Evolutionary conservation across 1,284 basidiomycete species (phyloP), one percentile per base, ranked within the genome.

Genomic region (Tilletiopsis washingtonensis): DNA sequence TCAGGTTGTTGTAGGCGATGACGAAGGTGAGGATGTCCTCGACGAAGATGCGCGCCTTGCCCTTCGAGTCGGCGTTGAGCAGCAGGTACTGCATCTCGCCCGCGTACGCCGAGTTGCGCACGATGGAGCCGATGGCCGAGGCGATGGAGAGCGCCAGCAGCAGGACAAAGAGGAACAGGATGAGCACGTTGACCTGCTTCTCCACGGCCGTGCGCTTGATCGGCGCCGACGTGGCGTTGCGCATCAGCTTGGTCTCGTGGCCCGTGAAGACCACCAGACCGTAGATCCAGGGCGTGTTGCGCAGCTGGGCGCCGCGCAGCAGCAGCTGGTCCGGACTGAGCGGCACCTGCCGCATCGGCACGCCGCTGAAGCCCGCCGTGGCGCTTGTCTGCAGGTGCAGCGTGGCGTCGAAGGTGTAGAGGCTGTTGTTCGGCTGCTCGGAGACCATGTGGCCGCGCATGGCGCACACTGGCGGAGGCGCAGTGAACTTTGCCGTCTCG

Each of bases 1-100:
- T 97, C 64, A 99, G 79, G 76, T 98, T 98, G 79, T 97, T 98
- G 80, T 97, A 96, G 36, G 96, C 81, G 73, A 98, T 96, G 76
- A 98, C 89, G 77, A 97, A 99, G 1, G 94, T 98, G 41, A 98
- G 79, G 54, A 98, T 90, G 74, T 97, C 93, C 85, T 76, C 72
- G 52, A 75, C 60, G 53, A 74, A 77, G 27, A 59, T 80, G 64
- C 64, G 48, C 34, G 63, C 62, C 45, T 56, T 58, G 25, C 57
- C 47, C 41, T 61, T 60, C 29, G 45, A 44, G 75, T 77, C 62
- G 7, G 67, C 58, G 43, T 49, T 41, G 26, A 67, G 57, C 47
- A 67, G 43, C 11, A 69, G 59, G 46, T 71, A 71, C 52, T 60
- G 36, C 61, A 71, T 69, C 43, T 62, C 54, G 43, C 38, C 25